Evolutionary conservation across 1,139 yeast genomes (phyloP).

Genomic region (Casaregolazyma suthepensis): DNA sequence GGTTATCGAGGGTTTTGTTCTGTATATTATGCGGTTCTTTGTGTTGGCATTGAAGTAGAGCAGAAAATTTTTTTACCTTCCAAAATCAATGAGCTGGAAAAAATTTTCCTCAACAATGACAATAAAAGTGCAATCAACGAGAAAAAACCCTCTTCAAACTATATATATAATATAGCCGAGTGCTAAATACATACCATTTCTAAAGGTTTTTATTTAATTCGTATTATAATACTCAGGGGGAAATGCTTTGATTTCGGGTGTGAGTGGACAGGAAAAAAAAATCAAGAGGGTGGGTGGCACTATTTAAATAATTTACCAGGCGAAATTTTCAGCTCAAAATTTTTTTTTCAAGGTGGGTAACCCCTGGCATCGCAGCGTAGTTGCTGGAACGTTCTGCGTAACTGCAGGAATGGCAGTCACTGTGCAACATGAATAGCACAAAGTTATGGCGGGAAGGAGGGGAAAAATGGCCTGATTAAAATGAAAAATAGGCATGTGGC

Average conservation of each 20-base stretch:
- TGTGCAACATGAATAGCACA: neutral
- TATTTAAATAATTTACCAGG: conserved; percentile 8
- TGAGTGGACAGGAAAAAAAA: conserved; percentile 34
- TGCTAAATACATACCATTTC: conserved; percentile 31
- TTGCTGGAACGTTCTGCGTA: conserved; percentile 7
- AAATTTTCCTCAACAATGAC: neutral
- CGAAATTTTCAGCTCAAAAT: conserved; percentile 6
- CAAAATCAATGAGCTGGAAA: neutral
- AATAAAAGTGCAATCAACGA: neutral
- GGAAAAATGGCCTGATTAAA: neutral
- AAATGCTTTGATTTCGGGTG: conserved; percentile 40
- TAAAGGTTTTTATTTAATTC: conserved; percentile 23
- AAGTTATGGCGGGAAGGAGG: neutral
- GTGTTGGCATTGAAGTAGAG: neutral
- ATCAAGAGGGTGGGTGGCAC: conserved; percentile 13
- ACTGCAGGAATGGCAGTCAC: conserved; percentile 7
- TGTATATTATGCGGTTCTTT: neutral
- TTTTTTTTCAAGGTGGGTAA: conserved; percentile 6
- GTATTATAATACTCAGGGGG: conserved; percentile 32
- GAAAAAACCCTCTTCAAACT: neutral
- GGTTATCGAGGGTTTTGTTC: neutral
- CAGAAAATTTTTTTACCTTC: neutral
- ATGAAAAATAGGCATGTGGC: neutral
- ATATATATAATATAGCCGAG: neutral
- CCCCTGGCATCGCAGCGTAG: conserved; percentile 7